Evolutionary conservation across 2,329 filamentous ascomycete species (phyloP), one percentile per base, ranked within the genome.

Genomic region (Nemania diffusa): DNA sequence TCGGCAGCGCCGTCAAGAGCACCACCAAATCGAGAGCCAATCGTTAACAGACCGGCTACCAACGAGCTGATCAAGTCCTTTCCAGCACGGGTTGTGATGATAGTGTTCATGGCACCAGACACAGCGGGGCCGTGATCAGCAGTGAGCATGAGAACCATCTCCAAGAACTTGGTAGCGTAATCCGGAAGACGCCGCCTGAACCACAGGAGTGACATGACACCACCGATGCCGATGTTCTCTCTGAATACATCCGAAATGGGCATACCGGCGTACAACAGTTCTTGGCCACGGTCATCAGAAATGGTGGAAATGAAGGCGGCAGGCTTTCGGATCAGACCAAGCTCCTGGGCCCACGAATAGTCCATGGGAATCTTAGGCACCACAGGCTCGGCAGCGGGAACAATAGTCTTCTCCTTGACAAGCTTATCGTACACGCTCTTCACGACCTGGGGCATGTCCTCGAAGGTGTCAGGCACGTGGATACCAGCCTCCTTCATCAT

Each of bases 141-240:
- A 79, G 96, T 99, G 79, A 99, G 90, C 96, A 99, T 99, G 82
- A 99, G 95, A 73, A 99, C 96, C 96, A 99, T 99, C 88, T 99
- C 96, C 75, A 99, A 85, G 88, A 99, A 99, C 85, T 97, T 97
- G 88, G 93, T 97, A 78, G 96, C 96, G 81, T 97, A 98, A 79
- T 91, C 86, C 71, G 96, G 96, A 71, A 99, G 92, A 79, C 96
- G 92, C 83, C 96, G 94, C 79, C 96, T 95, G 94, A 99, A 99
- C 96, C 96, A 99, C 76, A 99, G 88, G 65, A 99, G 90, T 69
- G 96, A 97, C 96, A 99, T 99, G 85, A 99, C 96, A 91, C 96
- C 96, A 81, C 96, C 96, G 76, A 99, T 98, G 76, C 96, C 96
- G 77, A 99, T 98, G 76, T 98, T 94, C 87, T 99, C 96, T 82